A percentile compares a stretch with the other conserved stretches of the same genome.
These are phyloP conservation scores for Coix lacrymajobi DNA, from an alignment of 176 grass and related monocot species.

Conservation along the genomic window DNA sequence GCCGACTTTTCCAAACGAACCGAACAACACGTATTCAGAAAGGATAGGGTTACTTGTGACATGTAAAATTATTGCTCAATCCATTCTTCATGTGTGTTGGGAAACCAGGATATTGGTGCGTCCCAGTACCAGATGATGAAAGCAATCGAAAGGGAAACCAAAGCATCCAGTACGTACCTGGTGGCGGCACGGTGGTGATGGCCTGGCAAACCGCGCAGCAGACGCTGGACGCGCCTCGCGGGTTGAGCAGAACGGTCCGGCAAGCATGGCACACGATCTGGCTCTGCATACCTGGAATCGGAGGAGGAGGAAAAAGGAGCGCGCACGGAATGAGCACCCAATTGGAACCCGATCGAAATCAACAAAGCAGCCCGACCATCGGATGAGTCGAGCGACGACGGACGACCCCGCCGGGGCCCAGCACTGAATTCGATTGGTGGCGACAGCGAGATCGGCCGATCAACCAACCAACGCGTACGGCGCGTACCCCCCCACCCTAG, in stretches of 20 bases:
- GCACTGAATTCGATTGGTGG: not conserved
- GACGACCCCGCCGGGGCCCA: not conserved
- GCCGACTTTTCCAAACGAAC: not conserved
- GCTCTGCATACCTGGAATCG: slow-evolving; percentile 56
- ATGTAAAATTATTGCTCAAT: not conserved
- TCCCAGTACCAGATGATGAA: not conserved
- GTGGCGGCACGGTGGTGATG: slow-evolving; percentile 60
- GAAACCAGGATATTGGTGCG: not conserved
- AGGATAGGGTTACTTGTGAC: not conserved
- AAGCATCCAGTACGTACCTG: slow-evolving; percentile 29
- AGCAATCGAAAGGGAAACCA: not conserved
- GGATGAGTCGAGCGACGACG: not conserved
- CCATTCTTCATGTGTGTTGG: not conserved
- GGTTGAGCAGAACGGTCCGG: slow-evolving; percentile 61
- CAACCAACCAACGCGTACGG: not conserved
- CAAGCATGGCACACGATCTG: slow-evolving; percentile 86
- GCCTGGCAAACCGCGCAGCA: slow-evolving; percentile 76
- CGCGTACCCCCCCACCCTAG: not conserved
- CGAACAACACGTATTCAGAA: not conserved
- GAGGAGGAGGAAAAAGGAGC: not conserved
- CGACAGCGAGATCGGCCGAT: not conserved
- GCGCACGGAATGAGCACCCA: not conserved
- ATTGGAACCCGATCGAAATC: not conserved
- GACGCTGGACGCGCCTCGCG: slow-evolving; percentile 64
- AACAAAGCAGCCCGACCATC: not conserved